Evolutionary conservation across 768 basidiomycete species (phyloP).

Genomic region (Suillus clintonianus): DNA sequence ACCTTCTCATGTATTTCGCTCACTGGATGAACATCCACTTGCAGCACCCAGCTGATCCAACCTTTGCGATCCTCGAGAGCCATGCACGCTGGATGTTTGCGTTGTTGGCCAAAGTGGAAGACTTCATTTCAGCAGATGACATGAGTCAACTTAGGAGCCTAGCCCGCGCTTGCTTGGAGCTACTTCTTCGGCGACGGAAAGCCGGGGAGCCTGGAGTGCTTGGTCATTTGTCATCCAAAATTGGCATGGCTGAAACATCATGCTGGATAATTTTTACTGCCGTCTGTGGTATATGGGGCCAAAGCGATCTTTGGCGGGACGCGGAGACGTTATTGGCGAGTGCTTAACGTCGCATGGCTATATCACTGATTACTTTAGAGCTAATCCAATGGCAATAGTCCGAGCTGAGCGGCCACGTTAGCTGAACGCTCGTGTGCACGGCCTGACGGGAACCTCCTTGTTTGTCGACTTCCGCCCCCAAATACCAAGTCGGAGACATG

Average conservation of each 20-base stretch:
- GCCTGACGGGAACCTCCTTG: neutral
- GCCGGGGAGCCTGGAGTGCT: slow-evolving; percentile 8
- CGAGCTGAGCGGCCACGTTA: too few species aligned
- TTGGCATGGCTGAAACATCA: slow-evolving; percentile 42
- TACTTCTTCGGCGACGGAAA: slow-evolving; percentile 33
- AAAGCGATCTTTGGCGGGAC: slow-evolving; percentile 80
- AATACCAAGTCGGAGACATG: neutral
- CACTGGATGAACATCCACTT: slow-evolving; percentile 76
- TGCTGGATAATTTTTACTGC: slow-evolving; percentile 78
- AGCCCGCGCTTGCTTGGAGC: slow-evolving; percentile 64
- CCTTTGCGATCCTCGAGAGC: slow-evolving; percentile 47
- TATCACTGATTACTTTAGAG: neutral
- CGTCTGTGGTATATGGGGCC: slow-evolving; percentile 71
- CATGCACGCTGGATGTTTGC: slow-evolving; percentile 82
- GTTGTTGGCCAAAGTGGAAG: slow-evolving; percentile 69
- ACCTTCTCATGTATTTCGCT: slow-evolving; percentile 81
- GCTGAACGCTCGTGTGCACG: too few species aligned
- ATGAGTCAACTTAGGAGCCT: slow-evolving; percentile 75
- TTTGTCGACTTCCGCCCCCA: neutral
- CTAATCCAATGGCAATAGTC: neutral
- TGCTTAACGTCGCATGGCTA: slow-evolving; percentile 5
- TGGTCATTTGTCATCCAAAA: slow-evolving; percentile 18
- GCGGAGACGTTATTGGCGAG: slow-evolving; percentile 53
- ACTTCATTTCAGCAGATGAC: slow-evolving; percentile 71
- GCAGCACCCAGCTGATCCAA: slow-evolving; percentile 39